Conservation (phyloP, 2,329 filamentous ascomycete species). For the Elsinoe australis region DNA sequence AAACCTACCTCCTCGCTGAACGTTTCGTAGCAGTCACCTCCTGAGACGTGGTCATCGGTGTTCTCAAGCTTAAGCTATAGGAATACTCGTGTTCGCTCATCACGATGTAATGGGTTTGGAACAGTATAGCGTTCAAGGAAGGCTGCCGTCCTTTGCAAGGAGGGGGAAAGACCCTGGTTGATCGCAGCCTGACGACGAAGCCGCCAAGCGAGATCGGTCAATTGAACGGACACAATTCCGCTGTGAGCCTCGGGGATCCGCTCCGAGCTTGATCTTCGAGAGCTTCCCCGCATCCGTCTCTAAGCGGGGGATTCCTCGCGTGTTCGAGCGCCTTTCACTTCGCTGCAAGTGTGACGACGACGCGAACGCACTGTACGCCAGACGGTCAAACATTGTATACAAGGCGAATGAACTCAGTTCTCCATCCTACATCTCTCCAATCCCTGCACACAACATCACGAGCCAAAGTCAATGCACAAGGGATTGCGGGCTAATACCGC, state of each 20-base stretch:
- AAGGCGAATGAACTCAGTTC: conserved; percentile 3
- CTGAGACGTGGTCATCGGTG: too few species aligned
- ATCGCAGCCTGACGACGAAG: too few species aligned
- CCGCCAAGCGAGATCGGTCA: too few species aligned
- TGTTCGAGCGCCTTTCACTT: background rate
- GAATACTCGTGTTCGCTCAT: too few species aligned
- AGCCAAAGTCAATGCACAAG: background rate
- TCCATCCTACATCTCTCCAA: background rate
- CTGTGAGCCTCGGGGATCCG: too few species aligned
- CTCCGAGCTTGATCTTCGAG: background rate
- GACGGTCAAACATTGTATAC: background rate
- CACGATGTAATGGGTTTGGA: too few species aligned
- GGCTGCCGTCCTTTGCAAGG: too few species aligned
- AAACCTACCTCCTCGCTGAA: too few species aligned
- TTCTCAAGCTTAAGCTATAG: too few species aligned
- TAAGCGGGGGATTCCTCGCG: conserved; percentile 6
- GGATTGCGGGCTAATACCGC: background rate
- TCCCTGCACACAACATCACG: background rate
- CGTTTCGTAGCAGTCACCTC: too few species aligned
- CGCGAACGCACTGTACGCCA: background rate
- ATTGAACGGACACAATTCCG: conserved; percentile 4
- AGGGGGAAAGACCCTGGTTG: too few species aligned
- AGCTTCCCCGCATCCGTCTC: conserved; percentile 10
- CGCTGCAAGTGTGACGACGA: background rate
- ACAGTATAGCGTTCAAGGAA: too few species aligned